Percentiles rank a stretch among this genome's conserved stretches.
Evolutionary conservation across 2,329 filamentous ascomycete species (phyloP).

Genomic region (Phialophora tarda): DNA sequence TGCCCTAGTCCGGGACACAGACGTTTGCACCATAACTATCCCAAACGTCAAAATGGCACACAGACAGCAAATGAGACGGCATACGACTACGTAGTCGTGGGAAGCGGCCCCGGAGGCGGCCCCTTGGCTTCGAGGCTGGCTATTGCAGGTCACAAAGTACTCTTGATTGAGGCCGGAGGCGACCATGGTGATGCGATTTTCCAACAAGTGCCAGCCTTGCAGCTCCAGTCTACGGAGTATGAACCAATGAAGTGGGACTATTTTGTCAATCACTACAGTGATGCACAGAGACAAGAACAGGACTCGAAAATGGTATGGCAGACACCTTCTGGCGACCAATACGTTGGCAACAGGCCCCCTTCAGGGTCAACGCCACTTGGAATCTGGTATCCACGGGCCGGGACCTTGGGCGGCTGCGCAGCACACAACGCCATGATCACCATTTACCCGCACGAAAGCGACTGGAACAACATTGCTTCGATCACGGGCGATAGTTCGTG

Average conservation of each 20-base stretch:
- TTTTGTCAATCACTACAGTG: slow-evolving; percentile 46
- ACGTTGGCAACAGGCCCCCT: slow-evolving; percentile 61
- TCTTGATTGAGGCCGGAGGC: slow-evolving; percentile 49
- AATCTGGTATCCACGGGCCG: slow-evolving; percentile 63
- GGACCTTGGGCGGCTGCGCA: slow-evolving; percentile 63
- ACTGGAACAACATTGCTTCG: slow-evolving; percentile 63
- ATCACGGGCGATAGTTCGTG: slow-evolving; percentile 67
- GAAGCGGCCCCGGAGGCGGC: slow-evolving; percentile 47
- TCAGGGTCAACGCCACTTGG: slow-evolving; percentile 59
- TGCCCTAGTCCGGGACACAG: slow-evolving; percentile 1
- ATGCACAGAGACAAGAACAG: slow-evolving; percentile 42
- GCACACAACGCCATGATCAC: slow-evolving; percentile 67
- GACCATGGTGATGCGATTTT: slow-evolving; percentile 45
- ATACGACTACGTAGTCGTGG: slow-evolving; percentile 50
- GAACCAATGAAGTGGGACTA: slow-evolving; percentile 45
- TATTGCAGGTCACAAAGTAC: slow-evolving; percentile 44
- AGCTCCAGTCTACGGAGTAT: slow-evolving; percentile 43
- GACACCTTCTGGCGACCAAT: slow-evolving; percentile 56
- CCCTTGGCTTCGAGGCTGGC: slow-evolving; percentile 47
- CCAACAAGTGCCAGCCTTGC: slow-evolving; percentile 43
- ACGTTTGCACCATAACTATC: slow-evolving; percentile 17
- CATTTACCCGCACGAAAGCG: slow-evolving; percentile 63
- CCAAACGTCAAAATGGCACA: slow-evolving; percentile 20
- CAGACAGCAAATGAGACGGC: slow-evolving; percentile 19
- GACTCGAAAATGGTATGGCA: slow-evolving; percentile 50